phyloP scores from a whole-genome alignment of 2,329 filamentous ascomycete genomes.

The Penicillium sp. region DNA sequence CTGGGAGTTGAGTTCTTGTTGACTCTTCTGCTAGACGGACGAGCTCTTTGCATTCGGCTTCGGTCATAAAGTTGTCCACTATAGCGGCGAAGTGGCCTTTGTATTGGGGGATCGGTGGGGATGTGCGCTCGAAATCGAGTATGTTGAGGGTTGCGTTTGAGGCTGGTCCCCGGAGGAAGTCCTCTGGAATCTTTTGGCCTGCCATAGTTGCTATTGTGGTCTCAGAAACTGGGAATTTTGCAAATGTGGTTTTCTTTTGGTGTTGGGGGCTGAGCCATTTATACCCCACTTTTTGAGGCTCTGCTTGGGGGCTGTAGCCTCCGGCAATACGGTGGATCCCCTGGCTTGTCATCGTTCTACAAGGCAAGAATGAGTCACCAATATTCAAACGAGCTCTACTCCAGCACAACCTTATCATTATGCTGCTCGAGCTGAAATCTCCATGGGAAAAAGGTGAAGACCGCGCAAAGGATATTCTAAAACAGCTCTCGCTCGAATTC shows the following conservation, averaged over 20 bases:
- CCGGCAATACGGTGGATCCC: neutral
- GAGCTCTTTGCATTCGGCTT: conserved; percentile 63
- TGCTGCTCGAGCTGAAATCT: too few species aligned
- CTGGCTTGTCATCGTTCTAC: neutral
- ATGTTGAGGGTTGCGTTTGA: conserved; percentile 47
- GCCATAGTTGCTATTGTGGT: neutral
- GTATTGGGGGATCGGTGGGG: conserved; percentile 53
- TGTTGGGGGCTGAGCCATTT: neutral
- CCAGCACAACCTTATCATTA: neutral
- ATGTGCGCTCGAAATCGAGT: conserved; percentile 56
- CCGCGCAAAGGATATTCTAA: too few species aligned
- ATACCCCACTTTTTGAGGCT: conserved; percentile 1
- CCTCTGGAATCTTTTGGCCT: conserved; percentile 7
- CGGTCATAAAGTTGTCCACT: conserved; percentile 63
- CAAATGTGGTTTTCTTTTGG: neutral
- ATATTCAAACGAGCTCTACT: neutral
- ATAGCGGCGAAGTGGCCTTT: conserved; percentile 58
- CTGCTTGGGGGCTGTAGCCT: neutral
- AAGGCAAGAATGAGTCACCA: neutral
- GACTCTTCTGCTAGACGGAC: conserved; percentile 53
- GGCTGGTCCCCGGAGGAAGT: conserved; percentile 37
- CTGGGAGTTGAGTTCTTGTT: conserved; percentile 15
- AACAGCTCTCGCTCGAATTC: too few species aligned
- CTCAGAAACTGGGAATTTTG: neutral
- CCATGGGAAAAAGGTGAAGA: too few species aligned